These are phyloP conservation scores for Nicotiana sylvestris DNA, from an alignment of 257 asterid genomes.

Conservation along the genomic window DNA sequence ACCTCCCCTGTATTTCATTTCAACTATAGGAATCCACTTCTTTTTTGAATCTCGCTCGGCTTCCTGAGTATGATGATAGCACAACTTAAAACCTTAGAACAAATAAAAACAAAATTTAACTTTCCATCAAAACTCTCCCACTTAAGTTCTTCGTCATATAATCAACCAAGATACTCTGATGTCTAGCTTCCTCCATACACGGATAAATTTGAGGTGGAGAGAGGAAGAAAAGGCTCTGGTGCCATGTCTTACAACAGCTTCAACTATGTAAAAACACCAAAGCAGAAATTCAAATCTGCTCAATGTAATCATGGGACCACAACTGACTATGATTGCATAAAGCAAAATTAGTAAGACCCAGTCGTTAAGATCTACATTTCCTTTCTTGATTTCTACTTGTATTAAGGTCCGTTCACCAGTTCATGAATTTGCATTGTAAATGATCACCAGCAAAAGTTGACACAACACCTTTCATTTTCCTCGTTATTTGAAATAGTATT, in stretches of 20 bases:
- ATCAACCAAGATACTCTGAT: neutral
- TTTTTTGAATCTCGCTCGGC: conserved; percentile 83
- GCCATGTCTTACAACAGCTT: conserved; percentile 4
- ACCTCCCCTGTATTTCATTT: conserved; percentile 91
- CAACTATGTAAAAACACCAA: neutral
- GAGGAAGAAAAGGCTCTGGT: neutral
- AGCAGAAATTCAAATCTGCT: neutral
- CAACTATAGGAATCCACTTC: conserved; percentile 80
- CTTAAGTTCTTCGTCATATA: neutral
- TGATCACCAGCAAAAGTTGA: neutral
- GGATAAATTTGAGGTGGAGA: neutral
- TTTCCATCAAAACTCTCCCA: neutral
- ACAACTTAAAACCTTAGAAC: neutral
- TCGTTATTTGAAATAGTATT: neutral
- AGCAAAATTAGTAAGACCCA: neutral
- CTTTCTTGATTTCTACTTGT: conserved; percentile 1
- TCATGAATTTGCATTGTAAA: neutral
- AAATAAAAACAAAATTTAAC: neutral
- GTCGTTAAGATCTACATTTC: neutral
- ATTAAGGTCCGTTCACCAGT: neutral
- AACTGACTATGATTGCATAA: neutral
- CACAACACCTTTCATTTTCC: neutral
- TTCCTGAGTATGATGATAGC: conserved; percentile 45
- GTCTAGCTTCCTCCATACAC: neutral
- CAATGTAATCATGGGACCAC: neutral